phyloP scores from a whole-genome alignment of 345 rosid genomes.

The Populus davidiana region DNA sequence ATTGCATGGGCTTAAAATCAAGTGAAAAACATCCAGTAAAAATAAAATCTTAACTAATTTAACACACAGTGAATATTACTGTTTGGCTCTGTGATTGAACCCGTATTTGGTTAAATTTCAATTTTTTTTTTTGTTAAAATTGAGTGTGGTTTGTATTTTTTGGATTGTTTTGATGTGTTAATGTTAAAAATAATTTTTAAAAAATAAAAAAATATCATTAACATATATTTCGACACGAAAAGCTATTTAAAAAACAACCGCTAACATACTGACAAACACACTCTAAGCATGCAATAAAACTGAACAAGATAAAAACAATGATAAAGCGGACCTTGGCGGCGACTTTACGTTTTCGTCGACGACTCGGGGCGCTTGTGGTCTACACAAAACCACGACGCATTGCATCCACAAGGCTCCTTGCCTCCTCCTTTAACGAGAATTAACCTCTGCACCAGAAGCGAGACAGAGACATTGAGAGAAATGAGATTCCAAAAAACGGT shows the following conservation, averaged over 20 bases:
- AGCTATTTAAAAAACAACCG: too few relatives aligned
- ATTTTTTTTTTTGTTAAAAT: too few relatives aligned
- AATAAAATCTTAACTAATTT: background rate
- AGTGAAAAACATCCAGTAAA: background rate
- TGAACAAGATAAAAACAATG: background rate
- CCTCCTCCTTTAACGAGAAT: background rate
- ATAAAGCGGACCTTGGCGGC: conserved; percentile 62
- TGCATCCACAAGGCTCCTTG: background rate
- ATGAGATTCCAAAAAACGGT: conserved; percentile 7
- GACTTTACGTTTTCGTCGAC: conserved; percentile 29
- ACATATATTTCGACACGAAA: too few relatives aligned
- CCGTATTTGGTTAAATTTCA: too few relatives aligned
- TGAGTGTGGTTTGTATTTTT: too few relatives aligned
- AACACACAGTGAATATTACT: background rate
- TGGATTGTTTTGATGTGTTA: too few relatives aligned
- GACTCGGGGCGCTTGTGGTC: background rate
- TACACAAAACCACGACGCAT: background rate
- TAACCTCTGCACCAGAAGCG: background rate
- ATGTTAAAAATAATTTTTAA: too few relatives aligned
- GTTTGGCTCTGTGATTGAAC: too few relatives aligned
- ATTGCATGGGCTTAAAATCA: background rate
- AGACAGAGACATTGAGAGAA: background rate
- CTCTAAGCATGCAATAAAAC: background rate
- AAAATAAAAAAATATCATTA: too few relatives aligned
- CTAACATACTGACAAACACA: too few relatives aligned